phyloP scores from a whole-genome alignment of 192 early-diverging fungal genomes.

The Coemansia sp. region DNA sequence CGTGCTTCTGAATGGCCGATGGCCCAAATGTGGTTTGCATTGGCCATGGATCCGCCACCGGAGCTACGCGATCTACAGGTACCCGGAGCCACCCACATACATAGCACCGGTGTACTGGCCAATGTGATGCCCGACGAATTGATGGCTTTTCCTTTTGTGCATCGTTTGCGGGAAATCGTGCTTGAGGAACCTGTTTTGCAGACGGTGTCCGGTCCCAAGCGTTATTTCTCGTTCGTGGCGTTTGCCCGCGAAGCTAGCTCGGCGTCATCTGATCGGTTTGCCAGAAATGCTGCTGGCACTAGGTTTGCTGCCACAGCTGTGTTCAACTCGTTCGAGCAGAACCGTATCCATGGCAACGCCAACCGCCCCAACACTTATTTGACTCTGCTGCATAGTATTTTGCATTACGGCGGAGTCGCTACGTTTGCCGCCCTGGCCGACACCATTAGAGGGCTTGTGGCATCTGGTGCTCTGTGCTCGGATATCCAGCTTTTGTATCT shows the following conservation, averaged over 20 bases:
- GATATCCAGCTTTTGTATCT: conserved; percentile 74
- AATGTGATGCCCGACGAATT: conserved; percentile 54
- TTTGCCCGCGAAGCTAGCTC: conserved; percentile 32
- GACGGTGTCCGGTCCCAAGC: conserved; percentile 52
- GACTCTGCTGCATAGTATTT: conserved; percentile 69
- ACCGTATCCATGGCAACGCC: conserved; percentile 57
- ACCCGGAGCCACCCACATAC: conserved; percentile 36
- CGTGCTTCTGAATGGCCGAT: conserved; percentile 37
- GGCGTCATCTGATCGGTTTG: conserved; percentile 17
- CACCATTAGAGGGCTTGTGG: conserved; percentile 38
- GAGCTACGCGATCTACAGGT: conserved; percentile 10
- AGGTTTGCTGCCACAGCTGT: conserved; percentile 60
- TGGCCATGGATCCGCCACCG: conserved; percentile 35
- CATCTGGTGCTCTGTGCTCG: conserved; percentile 55
- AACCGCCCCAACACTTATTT: conserved; percentile 73
- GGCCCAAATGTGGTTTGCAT: conserved; percentile 34
- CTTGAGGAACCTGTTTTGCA: conserved; percentile 61
- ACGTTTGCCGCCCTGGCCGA: conserved; percentile 54
- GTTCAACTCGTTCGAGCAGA: conserved; percentile 62
- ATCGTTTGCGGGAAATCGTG: conserved; percentile 62
- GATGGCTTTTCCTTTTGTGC: conserved; percentile 53
- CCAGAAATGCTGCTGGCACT: conserved; percentile 55
- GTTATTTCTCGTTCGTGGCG: conserved; percentile 55
- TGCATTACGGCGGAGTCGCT: conserved; percentile 73
- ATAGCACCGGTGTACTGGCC: conserved; percentile 48